Base-by-base conservation (phyloP, 768 basidiomycete species). In the Trametes sanguinea region DNA sequence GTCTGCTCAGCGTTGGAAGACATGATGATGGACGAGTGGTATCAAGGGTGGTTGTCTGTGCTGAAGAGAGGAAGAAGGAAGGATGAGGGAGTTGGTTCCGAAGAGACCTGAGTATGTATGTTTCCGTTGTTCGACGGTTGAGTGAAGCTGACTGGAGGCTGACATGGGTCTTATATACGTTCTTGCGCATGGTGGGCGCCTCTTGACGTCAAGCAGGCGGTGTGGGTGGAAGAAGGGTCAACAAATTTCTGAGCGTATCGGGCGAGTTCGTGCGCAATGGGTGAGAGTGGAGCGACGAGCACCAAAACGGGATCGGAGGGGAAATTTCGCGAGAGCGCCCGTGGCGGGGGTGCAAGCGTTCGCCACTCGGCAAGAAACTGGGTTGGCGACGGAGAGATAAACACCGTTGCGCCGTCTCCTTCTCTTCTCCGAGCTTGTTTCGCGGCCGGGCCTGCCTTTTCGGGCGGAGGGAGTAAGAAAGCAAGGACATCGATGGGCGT, bases 1-100 rank as follows among this genome's bases (percentile, higher is more conserved):
- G 73, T 68, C 51, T 60, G 58, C 47, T 56, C 50, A 37, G 51
- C 43, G 57, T 40, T 48, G 47, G 56, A 46, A 65, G 71, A 69
- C 70, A 71, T 71, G 44, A 29, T 62, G 46, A 27, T 55, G 54
- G 60, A 44, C 50, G 61, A 22, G 37, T 54, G 54, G 51, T 54
- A 56, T 62, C 44, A 37, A 57, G 56, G 56, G 45, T 4, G 11
- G 35, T 11, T 37, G 32, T 47, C 39, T 37, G 33, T 14, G 40
- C 16, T 33, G 57, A 16, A 14, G 29, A 30, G 45, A 17, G 30
- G 30, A 48, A 51, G 30, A 48, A 51, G 35, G 48, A 43, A n/a
- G 16, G 57, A 33, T 53, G 30, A 32, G 61, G 46, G 37, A 47
- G 11, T 37, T 37, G 29, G 51, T 59, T 45, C 42, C 42, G 48